These are phyloP conservation scores for Macrolepiota fuliginosa DNA, from an alignment of 768 basidiomycete genomes.

Conservation along the genomic window DNA sequence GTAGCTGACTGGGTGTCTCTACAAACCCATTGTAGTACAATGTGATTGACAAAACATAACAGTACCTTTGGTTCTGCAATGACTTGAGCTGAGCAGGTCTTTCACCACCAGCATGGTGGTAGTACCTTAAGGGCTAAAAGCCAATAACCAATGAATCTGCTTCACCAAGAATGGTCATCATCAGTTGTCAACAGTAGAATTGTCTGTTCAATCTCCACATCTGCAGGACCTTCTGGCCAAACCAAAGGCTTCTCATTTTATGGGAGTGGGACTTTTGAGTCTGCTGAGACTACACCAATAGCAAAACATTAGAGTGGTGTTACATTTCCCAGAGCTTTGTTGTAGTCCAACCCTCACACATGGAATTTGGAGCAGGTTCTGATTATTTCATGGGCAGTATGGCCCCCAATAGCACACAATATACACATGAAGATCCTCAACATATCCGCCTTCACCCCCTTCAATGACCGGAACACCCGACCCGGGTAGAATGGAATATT, in stretches of 20 bases:
- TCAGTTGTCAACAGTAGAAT: constrained; percentile 89
- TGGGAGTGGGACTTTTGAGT: constrained; percentile 78
- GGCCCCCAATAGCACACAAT: neutral
- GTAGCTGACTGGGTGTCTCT: too few relatives aligned
- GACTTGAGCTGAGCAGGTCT: constrained; percentile 83
- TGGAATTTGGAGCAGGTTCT: constrained; percentile 73
- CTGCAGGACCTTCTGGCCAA: constrained; percentile 78
- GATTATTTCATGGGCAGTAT: constrained; percentile 55
- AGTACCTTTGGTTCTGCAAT: constrained; percentile 92
- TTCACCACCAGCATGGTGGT: constrained; percentile 93
- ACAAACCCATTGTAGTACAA: constrained; percentile 97
- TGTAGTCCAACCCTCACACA: constrained; percentile 38
- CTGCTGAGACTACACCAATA: constrained; percentile 59
- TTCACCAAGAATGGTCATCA: constrained; percentile 96
- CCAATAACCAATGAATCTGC: constrained; percentile 51
- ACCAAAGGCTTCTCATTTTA: constrained; percentile 70
- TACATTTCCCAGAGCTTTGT: constrained; percentile 78
- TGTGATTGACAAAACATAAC: constrained; percentile 84
- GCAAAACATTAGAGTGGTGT: constrained; percentile 82
- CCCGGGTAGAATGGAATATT: constrained; percentile 98
- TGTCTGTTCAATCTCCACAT: constrained; percentile 92
- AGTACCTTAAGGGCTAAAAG: constrained; percentile 83
- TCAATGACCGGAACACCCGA: constrained; percentile 88
- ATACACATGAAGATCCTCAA: constrained; percentile 80
- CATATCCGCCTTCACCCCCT: constrained; percentile 95